phyloP scores from a whole-genome alignment of 495 filamentous ascomycete genomes.

The Neurospora sp. region DNA sequence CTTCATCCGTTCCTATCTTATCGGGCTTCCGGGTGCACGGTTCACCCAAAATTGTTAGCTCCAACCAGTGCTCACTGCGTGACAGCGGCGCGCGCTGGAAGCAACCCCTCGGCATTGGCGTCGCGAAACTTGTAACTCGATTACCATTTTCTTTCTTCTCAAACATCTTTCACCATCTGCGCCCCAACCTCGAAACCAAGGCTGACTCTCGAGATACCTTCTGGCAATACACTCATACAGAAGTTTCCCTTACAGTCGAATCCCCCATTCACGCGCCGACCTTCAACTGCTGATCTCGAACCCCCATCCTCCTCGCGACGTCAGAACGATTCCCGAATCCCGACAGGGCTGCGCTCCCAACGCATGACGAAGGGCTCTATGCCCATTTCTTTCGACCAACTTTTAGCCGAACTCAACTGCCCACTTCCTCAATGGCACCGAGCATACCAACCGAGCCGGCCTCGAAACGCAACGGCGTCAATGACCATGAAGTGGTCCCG shows the following conservation, averaged over 20 bases:
- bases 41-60: not conserved
- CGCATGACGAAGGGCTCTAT: not conserved
- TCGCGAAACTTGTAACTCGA: not conserved
- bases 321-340: not conserved
- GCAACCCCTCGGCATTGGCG: not conserved
- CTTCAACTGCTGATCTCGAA: not conserved
- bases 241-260: not conserved
- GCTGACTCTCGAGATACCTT: not conserved
- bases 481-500: constrained; percentile 7
- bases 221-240: not conserved
- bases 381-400: not conserved
- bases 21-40: not conserved
- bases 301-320: not conserved
- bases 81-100: not conserved
- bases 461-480: constrained; percentile 3
- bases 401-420: not conserved
- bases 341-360: not conserved
- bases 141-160: not conserved
- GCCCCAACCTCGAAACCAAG: not conserved
- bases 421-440: constrained; percentile 12
- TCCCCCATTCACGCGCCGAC: not conserved
- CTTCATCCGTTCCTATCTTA: not conserved
- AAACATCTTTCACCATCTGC: not conserved
- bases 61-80: not conserved
- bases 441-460: constrained; percentile 6